These are phyloP conservation scores for Papiliotrema flavescens DNA, from an alignment of 1,284 basidiomycete species.

Conservation along the genomic window DNA sequence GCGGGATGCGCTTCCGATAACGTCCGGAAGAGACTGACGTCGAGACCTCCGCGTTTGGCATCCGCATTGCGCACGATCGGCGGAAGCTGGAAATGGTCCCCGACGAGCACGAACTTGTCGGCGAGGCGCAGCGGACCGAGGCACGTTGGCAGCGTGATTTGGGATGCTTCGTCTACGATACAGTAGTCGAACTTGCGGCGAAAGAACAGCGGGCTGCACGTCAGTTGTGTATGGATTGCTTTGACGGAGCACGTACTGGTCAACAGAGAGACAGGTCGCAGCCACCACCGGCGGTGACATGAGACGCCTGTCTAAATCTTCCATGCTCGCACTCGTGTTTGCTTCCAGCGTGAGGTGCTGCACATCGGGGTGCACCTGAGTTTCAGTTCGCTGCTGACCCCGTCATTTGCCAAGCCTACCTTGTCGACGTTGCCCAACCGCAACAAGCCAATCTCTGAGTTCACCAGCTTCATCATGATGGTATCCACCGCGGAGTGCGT, in stretches of 20 bases:
- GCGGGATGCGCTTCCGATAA: slow-evolving; percentile 80
- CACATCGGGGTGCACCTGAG: slow-evolving; percentile 70
- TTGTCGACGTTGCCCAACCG: slow-evolving; percentile 89
- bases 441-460: slow-evolving; percentile 67
- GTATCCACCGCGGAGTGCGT: slow-evolving; percentile 98
- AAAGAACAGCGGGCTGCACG: slow-evolving; percentile 72
- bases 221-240: slow-evolving; percentile 1
- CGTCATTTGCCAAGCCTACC: slow-evolving; percentile 52
- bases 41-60: slow-evolving; percentile 80
- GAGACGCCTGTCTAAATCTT: slow-evolving; percentile 72
- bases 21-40: slow-evolving; percentile 82
- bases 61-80: slow-evolving; percentile 78
- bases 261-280: slow-evolving; percentile 87
- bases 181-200: slow-evolving; percentile 90
- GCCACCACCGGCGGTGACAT: slow-evolving; percentile 89
- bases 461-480: slow-evolving; percentile 76
- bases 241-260: slow-evolving; percentile 64
- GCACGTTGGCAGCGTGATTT: slow-evolving; percentile 93
- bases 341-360: slow-evolving; percentile 65
- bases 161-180: slow-evolving; percentile 97
- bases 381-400: not conserved
- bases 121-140: slow-evolving; percentile 88
- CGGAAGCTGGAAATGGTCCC: slow-evolving; percentile 94
- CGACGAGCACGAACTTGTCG: slow-evolving; percentile 87
- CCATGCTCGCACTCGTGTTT: slow-evolving; percentile 60